Base-by-base conservation (phyloP, 139 green algal genomes). In the Chlorella sp. region DNA sequence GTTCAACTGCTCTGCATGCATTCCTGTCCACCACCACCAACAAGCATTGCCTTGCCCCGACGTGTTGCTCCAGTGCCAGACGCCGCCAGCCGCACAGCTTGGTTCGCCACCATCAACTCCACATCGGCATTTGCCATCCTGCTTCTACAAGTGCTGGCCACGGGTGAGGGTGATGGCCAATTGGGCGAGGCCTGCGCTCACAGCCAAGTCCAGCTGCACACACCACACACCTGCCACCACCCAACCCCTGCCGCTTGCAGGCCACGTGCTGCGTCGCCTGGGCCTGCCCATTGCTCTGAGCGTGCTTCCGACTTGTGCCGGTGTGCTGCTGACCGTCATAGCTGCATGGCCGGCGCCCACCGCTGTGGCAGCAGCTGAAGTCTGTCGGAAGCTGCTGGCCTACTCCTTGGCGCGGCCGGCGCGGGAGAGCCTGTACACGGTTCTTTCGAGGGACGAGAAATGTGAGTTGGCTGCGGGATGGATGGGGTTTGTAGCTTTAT, bases 401-500 rank as follows among this genome's bases (percentile, higher is more conserved):
- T 96, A 97, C 73, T 81, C 85, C 6, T 60, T 97, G 30, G 87
- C 90, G 2, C 80, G 93, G 30, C 94, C 94, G 9, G 90, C 92
- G 0, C 81, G 94, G 0, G 94, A 97, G 90, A 80, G 93, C 24
- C 83, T 98, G 44, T 98, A 94, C 89, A 98, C 94, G 1, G 94
- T 96, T 5, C 87, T 98, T 13, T 84, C 81, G 0, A 76, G 86
- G 2, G 92, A 95, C 3, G 94, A 96, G 70, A 98, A 96, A 86
- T 97, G 51, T 60, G 51, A 60, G 51, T 60, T 20, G 16, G 51
- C 46, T 8, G 8, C 11, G 46, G 46, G 11, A 11, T 54, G 46
- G 46, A 11, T 19, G 46, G 46, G 46, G n/a, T n/a, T n/a, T n/a
- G n/a, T n/a, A n/a, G n/a, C n/a, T n/a, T n/a, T n/a, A n/a, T n/a